Percentiles rank a stretch among this genome's conserved stretches.
phyloP scores from a whole-genome alignment of 306 rosid genomes.

The Lablab purpureus region DNA sequence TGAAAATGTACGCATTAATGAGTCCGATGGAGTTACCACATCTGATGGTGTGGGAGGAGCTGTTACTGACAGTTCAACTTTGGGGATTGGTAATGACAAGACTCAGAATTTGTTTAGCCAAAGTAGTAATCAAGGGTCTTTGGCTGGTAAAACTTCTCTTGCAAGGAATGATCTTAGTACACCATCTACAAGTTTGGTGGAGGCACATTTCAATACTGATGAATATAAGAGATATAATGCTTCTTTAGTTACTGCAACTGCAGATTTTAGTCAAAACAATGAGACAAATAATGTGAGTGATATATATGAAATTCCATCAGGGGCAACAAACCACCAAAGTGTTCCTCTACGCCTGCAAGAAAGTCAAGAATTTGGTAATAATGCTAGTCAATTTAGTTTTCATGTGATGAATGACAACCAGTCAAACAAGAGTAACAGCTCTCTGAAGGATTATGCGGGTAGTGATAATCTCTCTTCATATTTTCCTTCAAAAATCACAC shows the following conservation, averaged over 20 bases:
- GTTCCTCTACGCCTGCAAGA: constrained; percentile 45
- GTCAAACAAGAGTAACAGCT: constrained; percentile 52
- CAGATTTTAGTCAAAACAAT: constrained; percentile 51
- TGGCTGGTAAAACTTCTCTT: constrained; percentile 45
- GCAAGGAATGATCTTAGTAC: constrained; percentile 52
- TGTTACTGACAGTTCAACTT: constrained; percentile 50
- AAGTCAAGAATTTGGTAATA: constrained; percentile 58
- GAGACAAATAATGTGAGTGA: constrained; percentile 51
- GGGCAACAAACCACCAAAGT: constrained; percentile 53
- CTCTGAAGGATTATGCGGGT: constrained; percentile 56
- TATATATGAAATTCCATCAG: constrained; percentile 50
- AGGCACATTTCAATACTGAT: constrained; percentile 52
- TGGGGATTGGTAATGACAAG: constrained; percentile 51
- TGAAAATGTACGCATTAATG: constrained; percentile 64
- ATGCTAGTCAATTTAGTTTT: constrained; percentile 53
- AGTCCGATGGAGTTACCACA: constrained; percentile 71
- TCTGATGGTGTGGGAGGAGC: constrained; percentile 60
- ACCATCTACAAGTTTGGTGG: constrained; percentile 47
- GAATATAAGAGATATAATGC: constrained; percentile 53
- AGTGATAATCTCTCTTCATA: constrained; percentile 51
- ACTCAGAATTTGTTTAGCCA: constrained; percentile 47
- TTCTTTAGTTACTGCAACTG: constrained; percentile 46
- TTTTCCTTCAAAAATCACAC: constrained; percentile 51
- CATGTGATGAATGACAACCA: constrained; percentile 56
- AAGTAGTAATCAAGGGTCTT: constrained; percentile 52